A percentile compares a stretch with the other conserved stretches of the same genome.
Conservation (phyloP, 768 basidiomycete genomes). For the Mycena maculata region DNA sequence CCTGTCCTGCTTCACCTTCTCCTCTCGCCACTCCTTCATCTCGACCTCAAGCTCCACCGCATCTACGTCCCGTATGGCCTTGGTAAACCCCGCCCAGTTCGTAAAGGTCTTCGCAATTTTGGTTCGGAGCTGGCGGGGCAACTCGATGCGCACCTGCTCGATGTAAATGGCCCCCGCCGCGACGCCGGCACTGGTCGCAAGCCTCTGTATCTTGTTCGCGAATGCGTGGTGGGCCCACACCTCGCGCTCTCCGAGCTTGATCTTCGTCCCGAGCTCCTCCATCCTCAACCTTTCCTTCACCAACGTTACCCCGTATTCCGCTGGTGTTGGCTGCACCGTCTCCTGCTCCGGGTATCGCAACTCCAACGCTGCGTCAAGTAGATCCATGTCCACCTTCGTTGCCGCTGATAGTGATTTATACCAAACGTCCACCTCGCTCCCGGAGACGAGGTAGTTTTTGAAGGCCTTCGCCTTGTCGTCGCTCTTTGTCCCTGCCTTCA, state of each 20-base stretch:
- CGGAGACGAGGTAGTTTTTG: not conserved
- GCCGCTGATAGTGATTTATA: not conserved
- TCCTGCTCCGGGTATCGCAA: not conserved
- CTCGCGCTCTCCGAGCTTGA: not conserved
- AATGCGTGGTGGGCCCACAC: conserved; percentile 1
- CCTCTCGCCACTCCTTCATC: not conserved
- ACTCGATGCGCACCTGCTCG: conserved; percentile 1
- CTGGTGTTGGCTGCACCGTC: not conserved
- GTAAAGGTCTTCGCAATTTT: not conserved
- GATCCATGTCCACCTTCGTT: not conserved
- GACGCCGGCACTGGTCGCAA: not conserved
- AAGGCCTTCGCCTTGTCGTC: not conserved
- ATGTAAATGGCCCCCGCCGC: not conserved
- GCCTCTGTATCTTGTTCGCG: not conserved
- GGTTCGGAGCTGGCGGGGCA: not conserved
- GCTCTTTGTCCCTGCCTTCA: not conserved
- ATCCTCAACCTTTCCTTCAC: not conserved
- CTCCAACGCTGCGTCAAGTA: not conserved
- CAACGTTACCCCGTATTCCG: not conserved
- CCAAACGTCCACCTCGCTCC: not conserved
- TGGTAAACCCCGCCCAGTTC: not conserved
- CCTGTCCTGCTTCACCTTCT: not conserved
- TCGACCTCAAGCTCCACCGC: conserved; percentile 1
- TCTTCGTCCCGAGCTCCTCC: conserved; percentile 1
- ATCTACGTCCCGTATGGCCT: not conserved